Base-by-base conservation (phyloP, 345 rosid genomes). In the Pugionium dolabratum region DNA sequence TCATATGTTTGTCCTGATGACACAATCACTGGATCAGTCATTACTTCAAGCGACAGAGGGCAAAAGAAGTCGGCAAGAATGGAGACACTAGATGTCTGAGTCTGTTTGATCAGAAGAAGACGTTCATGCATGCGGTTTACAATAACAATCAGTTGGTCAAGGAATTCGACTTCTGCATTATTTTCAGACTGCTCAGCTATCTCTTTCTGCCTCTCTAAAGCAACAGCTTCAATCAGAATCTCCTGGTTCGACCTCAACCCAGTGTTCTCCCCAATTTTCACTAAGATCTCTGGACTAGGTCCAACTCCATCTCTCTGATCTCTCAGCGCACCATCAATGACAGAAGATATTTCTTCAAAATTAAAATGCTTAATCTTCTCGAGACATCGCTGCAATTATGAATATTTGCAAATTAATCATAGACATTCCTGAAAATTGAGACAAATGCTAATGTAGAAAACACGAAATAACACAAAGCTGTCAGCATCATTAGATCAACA, bases 51-150 rank as follows among this genome's bases (percentile, higher is more conserved):
- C 2, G 99, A 95, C 9, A 95, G 86, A 62, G 98, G 99, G 54
- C 98, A 91, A 69, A 93, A 89, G 72, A 91, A 95, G 77, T 95
- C 99, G n/a, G 95, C 71, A 36, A 95, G 98, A 70, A 95, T 95
- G 67, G 95, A 80, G 46, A 91, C 79, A 3, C 97, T 91, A 51
- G 73, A 67, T 67, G 85, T 80, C 79, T 84, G 83, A 7, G 96
- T 80, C 84, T 95, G 96, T 76, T 87, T 86, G 55, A 81, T 83
- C 28, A 76, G 48, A 58, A 89, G 83, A 74, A 95, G 94, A 55
- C 77, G 84, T 33, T 89, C 91, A 66, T 86, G 96, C 89, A 91
- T 83, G 57, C 78, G 64, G 65, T 84, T 91, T 18, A 84, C 87
- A 4, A 84, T 69, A 57, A 83, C 74, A 64, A 91, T 82, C 75